These are phyloP conservation scores for Leishmania mexicana DNA, from an alignment of 208 protist genomes.

Conservation along the genomic window DNA sequence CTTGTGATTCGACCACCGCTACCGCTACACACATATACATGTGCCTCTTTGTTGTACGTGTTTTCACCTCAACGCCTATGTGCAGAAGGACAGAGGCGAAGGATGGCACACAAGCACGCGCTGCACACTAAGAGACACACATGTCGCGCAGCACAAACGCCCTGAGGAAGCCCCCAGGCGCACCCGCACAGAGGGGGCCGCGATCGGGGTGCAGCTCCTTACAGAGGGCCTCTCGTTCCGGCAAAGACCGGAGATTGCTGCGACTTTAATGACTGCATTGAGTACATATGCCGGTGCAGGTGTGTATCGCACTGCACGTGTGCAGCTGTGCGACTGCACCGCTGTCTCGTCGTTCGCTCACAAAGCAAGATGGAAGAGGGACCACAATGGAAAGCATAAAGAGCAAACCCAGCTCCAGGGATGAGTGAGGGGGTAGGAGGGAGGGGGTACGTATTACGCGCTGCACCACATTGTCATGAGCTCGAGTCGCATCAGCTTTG, in stretches of 20 bases:
- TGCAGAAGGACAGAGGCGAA: background rate
- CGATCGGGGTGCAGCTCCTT: background rate
- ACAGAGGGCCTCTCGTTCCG: background rate
- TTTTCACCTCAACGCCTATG: background rate
- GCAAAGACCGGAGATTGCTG: background rate
- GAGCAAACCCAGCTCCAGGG: background rate
- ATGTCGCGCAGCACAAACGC: background rate
- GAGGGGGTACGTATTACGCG: background rate
- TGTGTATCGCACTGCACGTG: background rate
- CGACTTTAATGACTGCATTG: background rate
- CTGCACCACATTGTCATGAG: background rate
- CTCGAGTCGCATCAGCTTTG: background rate
- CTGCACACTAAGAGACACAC: background rate
- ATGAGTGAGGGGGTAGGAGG: background rate
- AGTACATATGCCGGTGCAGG: background rate
- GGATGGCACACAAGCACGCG: background rate
- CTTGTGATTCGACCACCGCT: background rate
- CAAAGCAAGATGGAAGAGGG: background rate
- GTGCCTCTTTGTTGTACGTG: background rate
- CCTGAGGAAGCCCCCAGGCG: background rate
- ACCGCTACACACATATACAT: background rate
- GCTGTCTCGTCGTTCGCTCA: background rate
- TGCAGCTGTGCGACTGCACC: background rate
- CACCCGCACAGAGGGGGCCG: background rate
- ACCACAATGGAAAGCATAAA: background rate